A percentile compares a stretch with the other conserved stretches of the same genome.
Evolutionary conservation across 129 eudicot genomes (phyloP).

Genomic region (Flaveria sonorensis): DNA sequence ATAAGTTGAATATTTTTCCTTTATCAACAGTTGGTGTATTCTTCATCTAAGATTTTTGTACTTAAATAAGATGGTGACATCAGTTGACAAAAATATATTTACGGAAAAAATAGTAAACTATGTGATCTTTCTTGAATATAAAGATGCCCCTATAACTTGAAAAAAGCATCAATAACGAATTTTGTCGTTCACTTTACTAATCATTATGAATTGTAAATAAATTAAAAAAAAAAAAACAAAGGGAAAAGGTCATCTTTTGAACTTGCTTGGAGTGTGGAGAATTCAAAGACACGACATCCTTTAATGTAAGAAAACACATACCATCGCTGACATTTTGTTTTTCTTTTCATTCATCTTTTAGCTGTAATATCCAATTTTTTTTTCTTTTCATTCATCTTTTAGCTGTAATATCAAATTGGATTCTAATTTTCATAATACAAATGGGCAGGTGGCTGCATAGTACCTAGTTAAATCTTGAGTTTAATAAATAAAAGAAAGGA

Average conservation of each 20-base stretch:
- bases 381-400: background rate
- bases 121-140: no score
- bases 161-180: background rate
- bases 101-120: no score
- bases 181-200: conserved; percentile 1
- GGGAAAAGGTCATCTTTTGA: conserved; percentile 9
- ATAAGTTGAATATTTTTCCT: no score
- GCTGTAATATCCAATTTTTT: no score
- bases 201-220: background rate
- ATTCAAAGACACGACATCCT: conserved; percentile 29
- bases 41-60: no score
- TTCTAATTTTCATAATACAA: background rate
- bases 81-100: no score
- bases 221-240: background rate
- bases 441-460: background rate
- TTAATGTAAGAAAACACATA: conserved; percentile 13
- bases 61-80: no score
- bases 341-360: background rate
- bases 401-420: background rate
- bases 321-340: background rate
- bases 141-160: background rate
- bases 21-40: no score
- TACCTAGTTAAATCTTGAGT: no score
- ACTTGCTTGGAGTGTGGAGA: conserved; percentile 21
- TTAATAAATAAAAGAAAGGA: no score